Evolutionary conservation across 139 green algal species (phyloP), one percentile per base, ranked within the genome.

Genomic region (Coccomyxa sp.): DNA sequence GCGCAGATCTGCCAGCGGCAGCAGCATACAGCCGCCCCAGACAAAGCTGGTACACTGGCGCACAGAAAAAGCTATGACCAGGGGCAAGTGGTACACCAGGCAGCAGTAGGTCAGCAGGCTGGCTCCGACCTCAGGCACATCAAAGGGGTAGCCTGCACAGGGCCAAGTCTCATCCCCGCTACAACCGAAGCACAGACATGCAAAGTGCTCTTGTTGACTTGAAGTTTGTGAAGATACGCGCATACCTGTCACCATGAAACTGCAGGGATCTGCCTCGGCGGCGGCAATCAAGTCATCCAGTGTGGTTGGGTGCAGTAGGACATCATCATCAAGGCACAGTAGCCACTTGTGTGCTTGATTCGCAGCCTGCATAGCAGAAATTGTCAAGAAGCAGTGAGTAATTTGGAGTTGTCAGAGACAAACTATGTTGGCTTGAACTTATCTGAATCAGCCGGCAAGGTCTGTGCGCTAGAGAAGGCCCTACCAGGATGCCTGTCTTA

Each of bases 251-350:
- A 88, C 90, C 90, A 98, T 93, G 83, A 96, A 96, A 0, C 90
- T 71, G 7, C 30, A 31, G 0, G 83, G 77, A 25, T 96, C 82
- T 7, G 23, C n/a, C 75, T 97, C 88, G 88, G 98, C 79, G 18
- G 88, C 81, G 9, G 38, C 58, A 21, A 97, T 91, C 45, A 98
- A 81, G 59, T 87, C 68, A 16, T 38, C 27, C 38, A 98, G 75
- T 57, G 85, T 91, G 13, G 81, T 81, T 3, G 92, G 90, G 82
- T 98, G 93, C 58, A 95, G 85, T 82, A 85, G 79, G n/a, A 98
- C 91, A 81, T 98, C 96, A 85, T 98, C 96, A 79, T 98, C 96
- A 79, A 98, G 83, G 67, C 96, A 97, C 30, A 98, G 89, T 18
- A 97, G 82, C 58, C 96, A 98, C 63, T 91, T 87, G 15, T 76